Evolutionary conservation across 2,329 filamentous ascomycete genomes (phyloP).

Genomic region (Nothophoma quercina): DNA sequence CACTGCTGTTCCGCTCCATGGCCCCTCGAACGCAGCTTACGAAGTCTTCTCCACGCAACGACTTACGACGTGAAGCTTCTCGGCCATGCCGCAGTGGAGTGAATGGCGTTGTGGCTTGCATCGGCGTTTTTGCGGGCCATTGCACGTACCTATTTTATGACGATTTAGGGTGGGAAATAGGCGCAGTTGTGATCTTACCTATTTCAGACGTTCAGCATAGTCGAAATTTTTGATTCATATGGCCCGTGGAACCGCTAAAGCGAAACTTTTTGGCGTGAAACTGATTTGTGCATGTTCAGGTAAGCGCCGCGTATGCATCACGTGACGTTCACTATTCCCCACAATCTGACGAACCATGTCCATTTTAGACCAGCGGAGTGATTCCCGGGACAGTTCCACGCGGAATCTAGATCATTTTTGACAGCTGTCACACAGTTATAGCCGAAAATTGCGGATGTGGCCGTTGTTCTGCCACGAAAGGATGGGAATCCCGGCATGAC

Average conservation of each 20-base stretch:
- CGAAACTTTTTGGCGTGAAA: neutral
- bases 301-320: neutral
- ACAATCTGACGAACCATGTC: neutral
- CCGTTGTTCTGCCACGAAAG: neutral
- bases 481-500: neutral
- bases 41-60: neutral
- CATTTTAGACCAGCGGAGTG: neutral
- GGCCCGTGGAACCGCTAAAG: neutral
- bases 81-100: neutral
- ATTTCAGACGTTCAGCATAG: neutral
- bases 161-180: neutral
- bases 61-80: neutral
- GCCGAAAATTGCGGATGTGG: neutral
- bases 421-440: neutral
- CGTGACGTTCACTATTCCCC: neutral
- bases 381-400: neutral
- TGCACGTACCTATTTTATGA: neutral
- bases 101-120: slow-evolving; percentile 1
- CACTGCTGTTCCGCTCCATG: neutral
- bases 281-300: neutral
- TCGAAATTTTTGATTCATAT: neutral
- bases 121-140: neutral
- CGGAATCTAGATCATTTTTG: neutral
- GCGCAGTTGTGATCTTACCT: neutral
- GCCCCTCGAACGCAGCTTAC: neutral